Evolutionary conservation across 805 yeast species (phyloP).

Genomic region (Hanseniaspora guilliermondii): DNA sequence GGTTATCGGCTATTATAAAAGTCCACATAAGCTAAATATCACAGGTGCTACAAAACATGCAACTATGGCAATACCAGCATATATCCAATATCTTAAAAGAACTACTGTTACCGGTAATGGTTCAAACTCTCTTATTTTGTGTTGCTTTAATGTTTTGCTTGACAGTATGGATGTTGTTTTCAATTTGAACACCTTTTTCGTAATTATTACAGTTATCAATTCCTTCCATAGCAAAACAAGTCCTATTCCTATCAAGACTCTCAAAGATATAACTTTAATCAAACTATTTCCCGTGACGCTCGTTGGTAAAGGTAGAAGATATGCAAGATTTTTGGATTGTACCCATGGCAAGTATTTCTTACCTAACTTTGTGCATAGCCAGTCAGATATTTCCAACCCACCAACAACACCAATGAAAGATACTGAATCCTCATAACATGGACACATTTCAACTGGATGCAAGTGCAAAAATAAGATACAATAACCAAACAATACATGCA

Average conservation of each 20-base stretch:
- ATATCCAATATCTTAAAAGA: conserved; percentile 61
- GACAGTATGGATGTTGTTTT: conserved; percentile 17
- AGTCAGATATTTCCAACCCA: conserved; percentile 59
- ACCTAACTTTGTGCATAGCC: conserved; percentile 26
- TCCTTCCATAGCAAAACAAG: conserved; percentile 61
- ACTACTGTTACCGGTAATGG: conserved; percentile 65
- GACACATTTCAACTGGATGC: conserved; percentile 83
- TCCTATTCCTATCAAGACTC: conserved; percentile 51
- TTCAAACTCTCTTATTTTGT: conserved; percentile 28
- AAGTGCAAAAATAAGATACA: conserved; percentile 56
- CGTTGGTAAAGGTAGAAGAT: background rate
- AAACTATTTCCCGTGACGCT: conserved; percentile 23
- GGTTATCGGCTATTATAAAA: background rate
- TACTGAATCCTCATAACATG: conserved; percentile 90
- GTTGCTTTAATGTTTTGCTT: conserved; percentile 19
- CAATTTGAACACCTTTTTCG: conserved; percentile 36
- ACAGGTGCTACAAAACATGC: conserved; percentile 33
- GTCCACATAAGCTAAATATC: conserved; percentile 15
- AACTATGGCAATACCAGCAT: conserved; percentile 62
- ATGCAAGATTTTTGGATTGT: background rate
- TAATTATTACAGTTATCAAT: conserved; percentile 50
- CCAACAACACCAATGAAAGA: conserved; percentile 80
- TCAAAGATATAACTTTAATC: conserved; percentile 25
- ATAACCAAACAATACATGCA: conserved; percentile 33
- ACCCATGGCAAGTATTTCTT: conserved; percentile 19